Base-by-base conservation (phyloP, 352 stramenopile genomes). In the Pythium diclinum region DNA sequence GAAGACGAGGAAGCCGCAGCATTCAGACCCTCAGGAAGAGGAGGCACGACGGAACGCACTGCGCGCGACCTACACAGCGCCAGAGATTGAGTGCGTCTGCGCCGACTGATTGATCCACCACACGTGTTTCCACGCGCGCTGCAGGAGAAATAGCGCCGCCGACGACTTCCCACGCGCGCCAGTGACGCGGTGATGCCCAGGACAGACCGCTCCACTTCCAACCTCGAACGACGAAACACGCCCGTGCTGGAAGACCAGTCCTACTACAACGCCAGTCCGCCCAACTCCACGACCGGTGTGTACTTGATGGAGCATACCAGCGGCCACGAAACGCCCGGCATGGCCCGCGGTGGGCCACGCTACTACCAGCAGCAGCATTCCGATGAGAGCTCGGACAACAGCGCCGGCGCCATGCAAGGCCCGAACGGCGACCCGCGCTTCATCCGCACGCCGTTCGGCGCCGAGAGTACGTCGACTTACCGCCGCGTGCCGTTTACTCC, bases 221-320 rank as follows among this genome's bases (percentile, higher is more conserved):
- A 28, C 10, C 56, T 34, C 21, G 74, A 86, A 30, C 77, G 81
- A 48, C 79, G 78, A 51, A 78, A 79, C 63, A 91, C 79, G 28
- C 84, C 84, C 42, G 80, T 92, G 53, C 73, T 92, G 36, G 84
- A 91, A 69, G 84, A 92, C 42, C 72, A 87, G 49, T 79, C 76
- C 61, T 91, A 89, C 58, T 78, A 83, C 61, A 51, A 51, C 44
- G 75, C 55, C 61, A 72, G 72, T 74, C 56, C 83, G 75, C 71
- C 78, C n/a, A 74, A 65, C 36, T 71, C 66, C 34, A 79, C 75
- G 56, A 70, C 74, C 23, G 57, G 58, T 44, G 47, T 89, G n/a
- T 90, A 88, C 73, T 77, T 91, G 60, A 91, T 92, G 80, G 84
- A 91, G 60, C 78, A 63, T 42, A 19, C 30, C 60, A 56, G 55